A percentile compares a stretch with the other conserved stretches of the same genome.
phyloP scores from a whole-genome alignment of 2,329 filamentous ascomycete species.

The Trichoderma citrinoviride region DNA sequence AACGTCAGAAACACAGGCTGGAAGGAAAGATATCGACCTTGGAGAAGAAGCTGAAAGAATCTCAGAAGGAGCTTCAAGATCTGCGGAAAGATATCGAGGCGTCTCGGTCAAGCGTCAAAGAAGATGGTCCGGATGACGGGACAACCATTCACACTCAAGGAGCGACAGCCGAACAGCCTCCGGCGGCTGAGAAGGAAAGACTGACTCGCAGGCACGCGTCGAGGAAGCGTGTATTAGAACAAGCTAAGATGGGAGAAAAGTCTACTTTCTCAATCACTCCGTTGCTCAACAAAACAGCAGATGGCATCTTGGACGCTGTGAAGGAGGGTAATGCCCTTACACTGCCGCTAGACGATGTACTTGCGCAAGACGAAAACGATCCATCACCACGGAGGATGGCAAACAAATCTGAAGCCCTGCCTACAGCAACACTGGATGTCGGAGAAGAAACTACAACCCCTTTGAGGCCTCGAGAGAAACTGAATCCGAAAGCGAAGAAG shows the following conservation, averaged over 20 bases:
- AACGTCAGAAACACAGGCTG: constrained; percentile 60
- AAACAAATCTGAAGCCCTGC: constrained; percentile 31
- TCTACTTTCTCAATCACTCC: constrained; percentile 93
- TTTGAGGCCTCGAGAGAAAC: background rate
- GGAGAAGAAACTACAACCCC: background rate
- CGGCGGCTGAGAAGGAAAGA: constrained; percentile 46
- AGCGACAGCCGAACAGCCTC: constrained; percentile 42
- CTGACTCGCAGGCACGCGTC: constrained; percentile 41
- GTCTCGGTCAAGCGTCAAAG: constrained; percentile 43
- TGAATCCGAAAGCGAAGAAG: background rate
- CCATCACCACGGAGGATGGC: constrained; percentile 23
- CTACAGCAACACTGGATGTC: background rate
- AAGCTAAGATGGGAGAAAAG: constrained; percentile 68
- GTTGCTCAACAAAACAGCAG: constrained; percentile 75
- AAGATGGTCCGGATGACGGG: constrained; percentile 30
- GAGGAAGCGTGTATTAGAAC: constrained; percentile 58
- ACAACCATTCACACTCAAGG: constrained; percentile 29
- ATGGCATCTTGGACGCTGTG: constrained; percentile 38
- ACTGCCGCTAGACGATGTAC: constrained; percentile 8
- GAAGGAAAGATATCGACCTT: constrained; percentile 70
- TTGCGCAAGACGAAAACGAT: background rate
- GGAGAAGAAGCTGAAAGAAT: constrained; percentile 65
- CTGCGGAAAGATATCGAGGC: constrained; percentile 41
- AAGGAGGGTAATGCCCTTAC: constrained; percentile 28
- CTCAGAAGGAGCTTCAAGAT: constrained; percentile 72